Percentiles rank a stretch among this genome's conserved stretches.
Evolutionary conservation across 1,139 yeast species (phyloP).

Genomic region (Magnusiomyces paraingens): DNA sequence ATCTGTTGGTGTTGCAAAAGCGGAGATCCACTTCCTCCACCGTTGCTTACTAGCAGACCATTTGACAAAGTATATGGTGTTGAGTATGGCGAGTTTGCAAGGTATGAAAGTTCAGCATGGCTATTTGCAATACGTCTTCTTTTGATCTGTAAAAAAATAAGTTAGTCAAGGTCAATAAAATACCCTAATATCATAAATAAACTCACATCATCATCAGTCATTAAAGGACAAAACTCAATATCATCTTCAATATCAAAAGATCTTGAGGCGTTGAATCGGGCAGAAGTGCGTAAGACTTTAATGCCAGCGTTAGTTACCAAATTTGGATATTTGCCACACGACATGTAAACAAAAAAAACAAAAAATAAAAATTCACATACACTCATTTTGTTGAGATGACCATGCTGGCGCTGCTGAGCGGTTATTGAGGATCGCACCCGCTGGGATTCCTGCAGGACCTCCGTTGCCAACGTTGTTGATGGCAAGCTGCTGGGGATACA

Average conservation of each 20-base stretch:
- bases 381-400: too few relatives aligned
- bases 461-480: too few relatives aligned
- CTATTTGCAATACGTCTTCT: background rate
- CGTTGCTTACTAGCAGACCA: conserved; percentile 1
- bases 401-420: too few relatives aligned
- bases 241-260: conserved; percentile 69
- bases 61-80: conserved; percentile 1
- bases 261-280: conserved; percentile 53
- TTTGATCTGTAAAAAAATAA: background rate
- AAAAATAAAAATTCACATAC: too few relatives aligned
- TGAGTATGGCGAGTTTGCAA: background rate
- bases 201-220: background rate
- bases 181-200: too few relatives aligned
- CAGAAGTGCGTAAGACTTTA: background rate
- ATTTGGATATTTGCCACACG: too few relatives aligned
- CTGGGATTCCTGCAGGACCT: too few relatives aligned
- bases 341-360: too few relatives aligned
- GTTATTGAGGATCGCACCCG: too few relatives aligned
- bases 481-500: too few relatives aligned
- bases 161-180: too few relatives aligned
- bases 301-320: too few relatives aligned
- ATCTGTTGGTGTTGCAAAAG: conserved; percentile 3
- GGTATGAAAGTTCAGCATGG: background rate
- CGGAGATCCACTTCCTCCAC: background rate
- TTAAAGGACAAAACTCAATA: conserved; percentile 49